These are phyloP conservation scores for Saccharomycopsis phalli DNA, from an alignment of 1,139 yeast genomes.

Conservation along the genomic window DNA sequence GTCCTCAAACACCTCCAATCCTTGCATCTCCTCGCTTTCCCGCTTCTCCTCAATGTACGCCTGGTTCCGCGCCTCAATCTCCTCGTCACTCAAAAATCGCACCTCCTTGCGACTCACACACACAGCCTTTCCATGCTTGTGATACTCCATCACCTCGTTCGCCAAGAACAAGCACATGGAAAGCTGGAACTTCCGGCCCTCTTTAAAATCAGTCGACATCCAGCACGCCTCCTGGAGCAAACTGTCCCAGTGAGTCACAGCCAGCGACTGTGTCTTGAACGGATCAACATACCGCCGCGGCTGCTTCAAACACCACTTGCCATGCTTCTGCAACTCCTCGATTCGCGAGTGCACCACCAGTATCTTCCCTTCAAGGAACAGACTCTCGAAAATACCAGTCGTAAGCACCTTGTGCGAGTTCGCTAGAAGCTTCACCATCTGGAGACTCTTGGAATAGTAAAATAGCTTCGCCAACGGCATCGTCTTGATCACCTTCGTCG, in stretches of 20 bases:
- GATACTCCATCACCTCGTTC: slow-evolving; percentile 65
- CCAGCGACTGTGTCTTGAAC: slow-evolving; percentile 23
- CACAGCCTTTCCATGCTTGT: slow-evolving; percentile 59
- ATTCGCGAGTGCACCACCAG: slow-evolving; percentile 89
- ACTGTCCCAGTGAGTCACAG: slow-evolving; percentile 55
- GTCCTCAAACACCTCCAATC: neutral
- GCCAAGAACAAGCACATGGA: slow-evolving; percentile 66
- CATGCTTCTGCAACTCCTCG: slow-evolving; percentile 80
- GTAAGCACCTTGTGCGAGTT: slow-evolving; percentile 79
- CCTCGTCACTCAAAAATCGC: slow-evolving; percentile 23
- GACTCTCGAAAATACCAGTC: slow-evolving; percentile 77
- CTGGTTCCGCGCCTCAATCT: neutral
- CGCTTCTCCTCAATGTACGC: slow-evolving; percentile 17
- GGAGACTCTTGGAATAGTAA: slow-evolving; percentile 81
- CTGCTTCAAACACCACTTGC: slow-evolving; percentile 88
- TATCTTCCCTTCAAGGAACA: slow-evolving; percentile 85
- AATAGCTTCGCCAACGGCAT: slow-evolving; percentile 78
- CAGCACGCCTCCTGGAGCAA: slow-evolving; percentile 75
- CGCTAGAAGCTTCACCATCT: slow-evolving; percentile 71
- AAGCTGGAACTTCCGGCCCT: slow-evolving; percentile 57
- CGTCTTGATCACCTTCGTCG: slow-evolving; percentile 43
- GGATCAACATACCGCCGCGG: slow-evolving; percentile 71
- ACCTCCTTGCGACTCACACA: slow-evolving; percentile 46
- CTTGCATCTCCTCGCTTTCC: slow-evolving; percentile 19
- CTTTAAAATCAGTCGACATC: slow-evolving; percentile 75